These are phyloP conservation scores for Setaria viridis DNA, from an alignment of 202 grass and related monocot species.

Conservation along the genomic window DNA sequence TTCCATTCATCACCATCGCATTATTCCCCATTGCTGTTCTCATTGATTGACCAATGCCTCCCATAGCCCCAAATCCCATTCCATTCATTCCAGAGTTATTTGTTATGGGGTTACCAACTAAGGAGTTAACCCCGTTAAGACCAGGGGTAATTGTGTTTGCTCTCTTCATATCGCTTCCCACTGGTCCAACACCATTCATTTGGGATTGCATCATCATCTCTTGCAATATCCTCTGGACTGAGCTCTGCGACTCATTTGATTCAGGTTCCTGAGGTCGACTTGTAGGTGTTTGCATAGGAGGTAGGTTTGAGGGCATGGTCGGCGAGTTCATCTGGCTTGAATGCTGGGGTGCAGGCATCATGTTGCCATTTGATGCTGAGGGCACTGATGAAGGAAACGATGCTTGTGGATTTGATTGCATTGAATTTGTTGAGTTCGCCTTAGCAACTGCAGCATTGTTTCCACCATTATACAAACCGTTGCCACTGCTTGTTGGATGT, in stretches of 20 bases:
- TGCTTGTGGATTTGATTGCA: constrained; percentile 55
- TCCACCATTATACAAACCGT: constrained; percentile 42
- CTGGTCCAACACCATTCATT: constrained; percentile 49
- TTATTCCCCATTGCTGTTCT: constrained; percentile 54
- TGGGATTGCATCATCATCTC: constrained; percentile 86
- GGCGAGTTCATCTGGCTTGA: constrained; percentile 51
- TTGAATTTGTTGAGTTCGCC: constrained; percentile 55
- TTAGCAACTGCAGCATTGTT: constrained; percentile 56
- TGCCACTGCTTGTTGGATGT: constrained; percentile 50
- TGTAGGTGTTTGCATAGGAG: constrained; percentile 63
- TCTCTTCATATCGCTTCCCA: constrained; percentile 61
- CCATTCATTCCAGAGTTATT: constrained; percentile 54
- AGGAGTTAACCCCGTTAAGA: constrained; percentile 58
- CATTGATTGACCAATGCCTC: constrained; percentile 53
- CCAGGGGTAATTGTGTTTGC: constrained; percentile 49
- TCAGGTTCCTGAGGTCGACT: constrained; percentile 60
- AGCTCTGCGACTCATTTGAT: constrained; percentile 71
- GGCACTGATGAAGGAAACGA: constrained; percentile 48
- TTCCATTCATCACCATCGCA: constrained; percentile 74
- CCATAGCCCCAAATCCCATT: constrained; percentile 50
- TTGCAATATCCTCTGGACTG: constrained; percentile 82
- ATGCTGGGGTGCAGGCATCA: constrained; percentile 55
- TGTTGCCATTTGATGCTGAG: constrained; percentile 47
- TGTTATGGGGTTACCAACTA: constrained; percentile 55
- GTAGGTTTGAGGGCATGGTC: constrained; percentile 53